Percentiles rank a stretch among this genome's conserved stretches.
Conservation (phyloP, 495 filamentous ascomycete species). For the Talaromyces thailandensis region DNA sequence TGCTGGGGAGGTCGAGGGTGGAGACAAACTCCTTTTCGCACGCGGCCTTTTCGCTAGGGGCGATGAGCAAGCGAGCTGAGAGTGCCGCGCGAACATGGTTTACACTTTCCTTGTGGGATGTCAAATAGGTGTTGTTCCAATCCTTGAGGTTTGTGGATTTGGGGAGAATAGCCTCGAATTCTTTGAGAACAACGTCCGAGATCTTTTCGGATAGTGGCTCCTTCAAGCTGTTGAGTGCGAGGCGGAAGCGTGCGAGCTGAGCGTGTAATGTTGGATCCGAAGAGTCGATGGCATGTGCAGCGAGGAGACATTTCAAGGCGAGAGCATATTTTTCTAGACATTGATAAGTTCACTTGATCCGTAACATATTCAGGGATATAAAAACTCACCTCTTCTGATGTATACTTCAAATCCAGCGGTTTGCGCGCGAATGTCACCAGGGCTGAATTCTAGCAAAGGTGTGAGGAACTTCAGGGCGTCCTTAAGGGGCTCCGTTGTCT, state of each 20-base stretch:
- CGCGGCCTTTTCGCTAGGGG: slow-evolving; percentile 43
- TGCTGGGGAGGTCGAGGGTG: slow-evolving; percentile 43
- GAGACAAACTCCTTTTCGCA: slow-evolving; percentile 51
- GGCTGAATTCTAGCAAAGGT: slow-evolving; percentile 69
- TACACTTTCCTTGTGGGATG: slow-evolving; percentile 52
- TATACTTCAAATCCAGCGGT: slow-evolving; percentile 84
- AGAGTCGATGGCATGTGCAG: slow-evolving; percentile 57
- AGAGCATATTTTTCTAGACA: slow-evolving; percentile 68
- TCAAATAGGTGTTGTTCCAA: slow-evolving; percentile 59
- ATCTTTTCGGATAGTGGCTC: slow-evolving; percentile 50
- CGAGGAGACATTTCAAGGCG: slow-evolving; percentile 76
- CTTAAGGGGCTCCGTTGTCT: slow-evolving; percentile 72
- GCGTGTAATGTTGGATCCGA: slow-evolving; percentile 70
- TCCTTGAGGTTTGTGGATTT: slow-evolving; percentile 46
- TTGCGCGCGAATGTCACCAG: slow-evolving; percentile 77
- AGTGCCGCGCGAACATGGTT: slow-evolving; percentile 56
- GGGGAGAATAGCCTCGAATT: slow-evolving; percentile 53
- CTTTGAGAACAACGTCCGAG: slow-evolving; percentile 54
- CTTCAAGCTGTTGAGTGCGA: slow-evolving; percentile 46
- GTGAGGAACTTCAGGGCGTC: slow-evolving; percentile 82
- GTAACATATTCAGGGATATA: not conserved
- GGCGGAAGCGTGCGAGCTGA: slow-evolving; percentile 61
- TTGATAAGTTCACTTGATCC: slow-evolving; percentile 12
- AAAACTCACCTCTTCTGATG: slow-evolving; percentile 59
- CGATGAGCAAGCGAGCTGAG: slow-evolving; percentile 49